Evolutionary conservation across 345 rosid genomes (phyloP).

Genomic region (Theobroma cacao): DNA sequence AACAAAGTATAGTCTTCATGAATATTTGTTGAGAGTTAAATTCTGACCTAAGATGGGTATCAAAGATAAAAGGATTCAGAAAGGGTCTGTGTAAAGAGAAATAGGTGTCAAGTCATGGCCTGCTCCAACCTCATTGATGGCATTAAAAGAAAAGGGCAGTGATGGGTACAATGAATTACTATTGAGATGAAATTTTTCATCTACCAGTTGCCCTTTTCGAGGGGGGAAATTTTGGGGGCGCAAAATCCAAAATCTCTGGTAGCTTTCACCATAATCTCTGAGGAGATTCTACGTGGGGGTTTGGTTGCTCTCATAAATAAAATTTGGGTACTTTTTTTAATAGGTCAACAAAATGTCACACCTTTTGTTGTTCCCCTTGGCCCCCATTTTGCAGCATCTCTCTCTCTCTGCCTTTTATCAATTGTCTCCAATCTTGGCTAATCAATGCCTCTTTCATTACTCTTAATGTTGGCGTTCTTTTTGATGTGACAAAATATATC

Average conservation of each 20-base stretch:
- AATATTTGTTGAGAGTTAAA: background rate
- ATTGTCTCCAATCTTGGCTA: background rate
- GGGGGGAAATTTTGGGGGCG: background rate
- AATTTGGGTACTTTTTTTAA: background rate
- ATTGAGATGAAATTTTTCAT: no score
- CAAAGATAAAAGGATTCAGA: background rate
- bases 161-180: background rate
- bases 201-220: no score
- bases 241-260: background rate
- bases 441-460: background rate
- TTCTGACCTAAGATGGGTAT: background rate
- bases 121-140: slow-evolving; percentile 2
- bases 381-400: background rate
- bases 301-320: slow-evolving; percentile 1
- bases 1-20: background rate
- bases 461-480: background rate
- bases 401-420: background rate
- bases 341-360: background rate
- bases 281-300: background rate
- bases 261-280: slow-evolving; percentile 2
- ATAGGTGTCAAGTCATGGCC: background rate
- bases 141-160: background rate
- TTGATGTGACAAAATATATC: background rate
- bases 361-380: background rate
- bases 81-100: background rate